Percentiles rank a stretch among this genome's conserved stretches.
phyloP scores from a whole-genome alignment of 2,329 filamentous ascomycete species.

The Cercospora zeina region DNA sequence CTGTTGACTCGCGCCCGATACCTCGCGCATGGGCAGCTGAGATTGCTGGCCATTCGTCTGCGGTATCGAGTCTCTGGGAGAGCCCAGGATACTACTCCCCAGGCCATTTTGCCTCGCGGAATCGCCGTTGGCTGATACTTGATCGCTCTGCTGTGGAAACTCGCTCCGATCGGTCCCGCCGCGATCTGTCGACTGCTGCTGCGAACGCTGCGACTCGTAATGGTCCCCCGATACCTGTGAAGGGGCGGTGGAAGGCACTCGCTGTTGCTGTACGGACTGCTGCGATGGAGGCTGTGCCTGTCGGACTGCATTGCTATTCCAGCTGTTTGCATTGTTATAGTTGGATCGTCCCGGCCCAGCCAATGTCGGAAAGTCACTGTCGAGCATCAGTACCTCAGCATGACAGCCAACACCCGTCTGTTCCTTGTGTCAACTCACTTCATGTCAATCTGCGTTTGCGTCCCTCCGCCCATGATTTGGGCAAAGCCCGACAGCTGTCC shows the following conservation, averaged over 20 bases:
- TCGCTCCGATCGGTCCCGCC: constrained; percentile 56
- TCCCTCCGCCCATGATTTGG: constrained; percentile 40
- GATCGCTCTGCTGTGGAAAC: constrained; percentile 60
- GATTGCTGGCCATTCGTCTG: constrained; percentile 31
- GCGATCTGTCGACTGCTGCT: constrained; percentile 31
- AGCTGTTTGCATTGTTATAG: constrained; percentile 51
- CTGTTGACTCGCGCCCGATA: constrained; percentile 29
- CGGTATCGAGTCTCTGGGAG: constrained; percentile 30
- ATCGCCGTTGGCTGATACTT: constrained; percentile 49
- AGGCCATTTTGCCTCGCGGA: constrained; percentile 29
- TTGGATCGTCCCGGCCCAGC: constrained; percentile 59
- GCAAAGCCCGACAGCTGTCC: constrained; percentile 40
- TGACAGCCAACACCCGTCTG: background rate
- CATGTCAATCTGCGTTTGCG: constrained; percentile 41
- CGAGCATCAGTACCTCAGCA: constrained; percentile 29
- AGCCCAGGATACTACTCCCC: constrained; percentile 28
- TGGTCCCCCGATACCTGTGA: constrained; percentile 54
- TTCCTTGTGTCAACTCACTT: constrained; percentile 34
- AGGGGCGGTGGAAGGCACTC: constrained; percentile 48
- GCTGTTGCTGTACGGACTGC: constrained; percentile 44
- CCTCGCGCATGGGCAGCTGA: constrained; percentile 34
- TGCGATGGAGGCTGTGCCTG: constrained; percentile 51
- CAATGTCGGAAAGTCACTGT: constrained; percentile 63
- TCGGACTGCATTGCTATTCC: constrained; percentile 54
- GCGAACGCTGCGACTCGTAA: constrained; percentile 56